Base-by-base conservation (phyloP, 2,329 filamentous ascomycete genomes). In the Paecilomyces sp. region DNA sequence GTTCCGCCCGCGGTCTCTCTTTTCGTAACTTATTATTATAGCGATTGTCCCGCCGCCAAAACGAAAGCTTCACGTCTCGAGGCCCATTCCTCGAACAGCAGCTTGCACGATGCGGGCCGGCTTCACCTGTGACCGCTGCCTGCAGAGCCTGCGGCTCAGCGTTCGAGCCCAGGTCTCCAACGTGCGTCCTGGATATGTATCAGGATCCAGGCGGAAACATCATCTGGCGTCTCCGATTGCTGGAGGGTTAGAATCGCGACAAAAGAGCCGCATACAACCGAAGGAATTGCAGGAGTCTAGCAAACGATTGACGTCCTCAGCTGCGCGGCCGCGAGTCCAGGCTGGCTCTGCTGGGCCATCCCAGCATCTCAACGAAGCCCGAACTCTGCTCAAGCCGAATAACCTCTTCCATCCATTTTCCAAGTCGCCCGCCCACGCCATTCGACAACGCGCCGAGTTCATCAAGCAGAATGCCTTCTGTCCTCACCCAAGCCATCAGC, bases 361-460 rank as follows among this genome's bases (percentile, higher is more conserved):
- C 33, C 63, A 61, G 15, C 55, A 64, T 22, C 62, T 66, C 15
- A 60, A 65, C 58, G 68, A 72, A 58, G 58, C 67, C 34, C 68
- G 70, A 70, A 65, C 73, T 5, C 73, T 85, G 55, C 82, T 96
- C 28, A 81, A 80, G 63, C 82, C 86, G 56, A 86, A 95, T 76
- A 89, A 97, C 72, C 87, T 99, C 59, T 99, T 97, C 80, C 93
- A 99, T 76, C 86, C 91, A 9, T 96, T 94, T 74, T 90, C 91
- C 36, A 83, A 88, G 64, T 99, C 94, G 13, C 94, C 95, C 8
- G 89, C 93, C 51, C 88, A 91, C 47, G 88, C 90, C 62, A 97
- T 99, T 64, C 87, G 93, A 67, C 86, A 87, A 68, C 88, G 94
- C 66, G 94, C 93, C 30, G 90, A 89, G 9, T 95, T 91, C 70